phyloP scores from a whole-genome alignment of 768 basidiomycete genomes.

The Baorangia bicolor region DNA sequence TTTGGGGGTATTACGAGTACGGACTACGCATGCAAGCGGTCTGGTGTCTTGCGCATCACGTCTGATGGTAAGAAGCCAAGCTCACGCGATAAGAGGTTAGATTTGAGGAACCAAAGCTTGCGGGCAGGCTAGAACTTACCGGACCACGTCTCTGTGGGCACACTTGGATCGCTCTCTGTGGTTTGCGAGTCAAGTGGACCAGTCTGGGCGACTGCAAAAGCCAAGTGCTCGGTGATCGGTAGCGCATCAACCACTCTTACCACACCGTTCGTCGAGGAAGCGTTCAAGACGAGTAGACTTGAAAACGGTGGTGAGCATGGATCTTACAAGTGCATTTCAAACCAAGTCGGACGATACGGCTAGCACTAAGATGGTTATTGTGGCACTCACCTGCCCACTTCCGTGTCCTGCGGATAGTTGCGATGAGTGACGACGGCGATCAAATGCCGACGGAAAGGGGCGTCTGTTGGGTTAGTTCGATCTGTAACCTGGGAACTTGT shows the following conservation, averaged over 20 bases:
- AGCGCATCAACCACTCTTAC: slow-evolving; percentile 21
- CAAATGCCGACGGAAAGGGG: slow-evolving; percentile 1
- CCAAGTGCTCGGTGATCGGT: slow-evolving; percentile 57
- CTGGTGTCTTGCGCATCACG: slow-evolving; percentile 38
- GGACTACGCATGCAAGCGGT: slow-evolving; percentile 46
- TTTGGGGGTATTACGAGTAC: slow-evolving; percentile 41
- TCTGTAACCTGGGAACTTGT: background rate
- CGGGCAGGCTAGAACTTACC: slow-evolving; percentile 34
- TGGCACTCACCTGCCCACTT: slow-evolving; percentile 53
- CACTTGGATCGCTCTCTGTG: slow-evolving; percentile 19
- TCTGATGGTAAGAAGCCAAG: slow-evolving; percentile 53
- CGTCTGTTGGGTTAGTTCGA: background rate
- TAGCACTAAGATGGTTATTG: background rate
- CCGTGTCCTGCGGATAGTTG: slow-evolving; percentile 40
- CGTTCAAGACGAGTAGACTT: slow-evolving; percentile 22
- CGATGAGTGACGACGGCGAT: slow-evolving; percentile 53
- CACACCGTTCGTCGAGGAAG: background rate
- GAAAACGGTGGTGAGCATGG: slow-evolving; percentile 1
- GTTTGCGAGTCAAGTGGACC: slow-evolving; percentile 38
- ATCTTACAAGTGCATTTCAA: background rate
- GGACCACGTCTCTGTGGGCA: slow-evolving; percentile 35
- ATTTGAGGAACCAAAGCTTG: background rate
- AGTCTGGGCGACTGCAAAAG: slow-evolving; percentile 57
- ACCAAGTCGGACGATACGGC: no score
- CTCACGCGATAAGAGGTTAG: slow-evolving; percentile 32